phyloP scores from a whole-genome alignment of 805 yeast species.

The Metschnikowia henanensis region DNA sequence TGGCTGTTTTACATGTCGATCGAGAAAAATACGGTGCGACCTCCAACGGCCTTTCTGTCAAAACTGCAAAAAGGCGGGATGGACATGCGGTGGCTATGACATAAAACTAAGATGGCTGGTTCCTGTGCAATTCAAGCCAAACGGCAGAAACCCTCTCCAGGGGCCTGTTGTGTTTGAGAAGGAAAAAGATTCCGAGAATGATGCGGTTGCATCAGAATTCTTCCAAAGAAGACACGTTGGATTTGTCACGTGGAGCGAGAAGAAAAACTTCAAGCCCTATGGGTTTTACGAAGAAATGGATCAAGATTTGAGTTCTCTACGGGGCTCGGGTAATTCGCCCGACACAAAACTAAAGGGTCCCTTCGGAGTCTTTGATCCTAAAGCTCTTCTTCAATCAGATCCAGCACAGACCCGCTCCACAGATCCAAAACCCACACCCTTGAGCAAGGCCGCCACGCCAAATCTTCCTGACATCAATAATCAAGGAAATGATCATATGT shows the following conservation, averaged over 20 bases:
- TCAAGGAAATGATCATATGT: slow-evolving; percentile 49
- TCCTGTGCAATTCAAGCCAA: slow-evolving; percentile 40
- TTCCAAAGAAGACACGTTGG: slow-evolving; percentile 72
- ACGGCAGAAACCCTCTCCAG: slow-evolving; percentile 29
- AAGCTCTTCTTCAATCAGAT: not conserved
- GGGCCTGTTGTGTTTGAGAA: slow-evolving; percentile 32
- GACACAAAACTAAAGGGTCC: slow-evolving; percentile 65
- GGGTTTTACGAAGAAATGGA: slow-evolving; percentile 84
- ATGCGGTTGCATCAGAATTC: slow-evolving; percentile 34
- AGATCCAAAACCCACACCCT: not conserved
- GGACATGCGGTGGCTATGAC: slow-evolving; percentile 80
- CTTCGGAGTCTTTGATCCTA: slow-evolving; percentile 66
- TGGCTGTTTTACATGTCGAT: slow-evolving; percentile 87
- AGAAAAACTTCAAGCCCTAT: slow-evolving; percentile 47
- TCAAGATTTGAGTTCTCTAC: slow-evolving; percentile 49
- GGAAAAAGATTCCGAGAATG: slow-evolving; percentile 17
- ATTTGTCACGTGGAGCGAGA: slow-evolving; percentile 69
- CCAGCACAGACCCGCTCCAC: not conserved
- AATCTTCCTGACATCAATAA: slow-evolving; percentile 4
- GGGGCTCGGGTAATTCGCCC: slow-evolving; percentile 32
- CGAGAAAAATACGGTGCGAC: slow-evolving; percentile 81
- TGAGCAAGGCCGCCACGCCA: slow-evolving; percentile 2
- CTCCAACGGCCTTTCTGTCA: slow-evolving; percentile 65
- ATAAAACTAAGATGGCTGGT: slow-evolving; percentile 78
- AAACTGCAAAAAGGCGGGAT: slow-evolving; percentile 66